These are phyloP conservation scores for Taphrina betulina DNA, from an alignment of 1,139 yeast genomes.

Conservation along the genomic window DNA sequence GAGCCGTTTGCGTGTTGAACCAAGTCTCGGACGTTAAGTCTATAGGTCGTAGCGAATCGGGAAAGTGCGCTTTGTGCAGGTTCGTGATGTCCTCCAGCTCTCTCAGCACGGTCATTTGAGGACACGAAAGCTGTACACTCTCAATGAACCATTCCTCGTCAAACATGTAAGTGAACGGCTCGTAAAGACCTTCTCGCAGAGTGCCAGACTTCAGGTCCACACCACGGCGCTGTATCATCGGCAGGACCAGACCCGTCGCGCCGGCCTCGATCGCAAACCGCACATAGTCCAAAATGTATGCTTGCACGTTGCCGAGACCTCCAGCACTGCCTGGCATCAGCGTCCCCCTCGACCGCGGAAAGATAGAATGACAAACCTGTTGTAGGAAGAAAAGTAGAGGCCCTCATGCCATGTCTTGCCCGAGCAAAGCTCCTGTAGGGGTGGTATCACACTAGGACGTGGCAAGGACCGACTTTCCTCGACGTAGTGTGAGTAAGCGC, in stretches of 20 bases:
- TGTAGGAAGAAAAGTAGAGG: neutral
- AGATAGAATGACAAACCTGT: neutral
- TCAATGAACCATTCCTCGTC: neutral
- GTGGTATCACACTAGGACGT: no score
- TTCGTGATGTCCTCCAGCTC: neutral
- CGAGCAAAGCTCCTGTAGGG: no score
- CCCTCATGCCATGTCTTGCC: constrained; percentile 15
- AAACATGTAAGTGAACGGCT: neutral
- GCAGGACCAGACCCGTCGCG: neutral
- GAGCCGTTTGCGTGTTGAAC: neutral
- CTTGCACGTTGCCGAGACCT: neutral
- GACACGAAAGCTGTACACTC: neutral
- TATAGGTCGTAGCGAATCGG: neutral
- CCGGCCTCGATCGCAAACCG: constrained; percentile 2
- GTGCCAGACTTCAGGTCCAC: neutral
- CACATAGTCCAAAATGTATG: neutral
- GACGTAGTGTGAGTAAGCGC: no score
- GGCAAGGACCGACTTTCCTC: no score
- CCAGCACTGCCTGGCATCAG: neutral
- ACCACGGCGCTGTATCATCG: neutral
- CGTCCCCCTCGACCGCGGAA: no score
- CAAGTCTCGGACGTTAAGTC: neutral
- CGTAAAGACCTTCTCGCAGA: neutral
- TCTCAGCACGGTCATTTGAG: neutral
- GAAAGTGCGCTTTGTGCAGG: neutral